Evolutionary conservation across 805 yeast species (phyloP).

Genomic region (Pichia gijzeniarum): DNA sequence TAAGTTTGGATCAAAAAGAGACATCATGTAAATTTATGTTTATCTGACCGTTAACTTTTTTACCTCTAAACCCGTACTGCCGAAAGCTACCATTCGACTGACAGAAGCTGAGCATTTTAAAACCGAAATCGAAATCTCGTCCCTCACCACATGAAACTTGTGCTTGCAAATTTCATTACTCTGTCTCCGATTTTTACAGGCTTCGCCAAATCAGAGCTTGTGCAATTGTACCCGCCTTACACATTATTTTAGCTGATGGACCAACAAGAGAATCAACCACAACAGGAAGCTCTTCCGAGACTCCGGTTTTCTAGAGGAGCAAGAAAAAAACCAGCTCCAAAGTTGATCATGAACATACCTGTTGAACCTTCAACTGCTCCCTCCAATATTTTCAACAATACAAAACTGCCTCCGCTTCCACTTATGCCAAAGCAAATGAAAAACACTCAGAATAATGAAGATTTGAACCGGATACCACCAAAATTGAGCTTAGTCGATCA

Average conservation of each 20-base stretch:
- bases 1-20: conserved; percentile 35
- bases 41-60: too few species aligned
- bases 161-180: too few species aligned
- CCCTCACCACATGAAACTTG: too few species aligned
- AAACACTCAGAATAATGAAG: background rate
- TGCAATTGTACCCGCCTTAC: too few species aligned
- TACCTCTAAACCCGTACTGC: too few species aligned
- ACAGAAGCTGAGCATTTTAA: too few species aligned
- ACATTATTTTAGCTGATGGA: too few species aligned
- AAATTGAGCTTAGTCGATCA: conserved; percentile 1
- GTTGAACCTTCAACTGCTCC: background rate
- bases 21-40: conserved; percentile 1
- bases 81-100: too few species aligned
- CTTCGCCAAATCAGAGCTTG: too few species aligned
- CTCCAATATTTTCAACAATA: conserved; percentile 1
- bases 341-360: conserved; percentile 11
- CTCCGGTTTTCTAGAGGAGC: conserved; percentile 6
- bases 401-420: conserved; percentile 1
- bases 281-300: conserved; percentile 5
- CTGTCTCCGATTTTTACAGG: too few species aligned
- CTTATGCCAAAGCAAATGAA: conserved; percentile 6
- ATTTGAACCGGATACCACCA: background rate
- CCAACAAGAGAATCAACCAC: background rate
- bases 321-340: conserved; percentile 12
- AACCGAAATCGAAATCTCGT: too few species aligned